Evolutionary conservation across 2,329 filamentous ascomycete genomes (phyloP), one percentile per base, ranked within the genome.

Genomic region (Simplicillium sp.): DNA sequence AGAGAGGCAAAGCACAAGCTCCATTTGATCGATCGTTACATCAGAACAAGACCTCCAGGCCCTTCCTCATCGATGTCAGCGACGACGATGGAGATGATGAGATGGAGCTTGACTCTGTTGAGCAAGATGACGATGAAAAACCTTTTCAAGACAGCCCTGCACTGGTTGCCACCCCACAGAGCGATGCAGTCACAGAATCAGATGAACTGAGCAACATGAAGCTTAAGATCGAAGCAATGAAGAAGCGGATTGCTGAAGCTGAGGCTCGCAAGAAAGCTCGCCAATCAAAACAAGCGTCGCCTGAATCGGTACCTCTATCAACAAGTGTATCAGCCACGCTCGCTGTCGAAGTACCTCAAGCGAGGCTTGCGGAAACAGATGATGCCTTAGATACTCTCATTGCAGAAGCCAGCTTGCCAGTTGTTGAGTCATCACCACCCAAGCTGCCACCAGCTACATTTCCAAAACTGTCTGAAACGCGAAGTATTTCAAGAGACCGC

Each of bases 51-150:
- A 65, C 73, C 39, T 70, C 81, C 17, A 70, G 79, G 38, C 73
- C 73, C 3, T 74, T 94, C 39, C 75, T 95, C 32, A 94, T 95
- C 49, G 78, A 94, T 48, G 82, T 94, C 32, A 94, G 87, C 54
- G 89, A 94, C 7, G 71, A 74, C 31, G 73, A 78, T 38, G 76
- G 78, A 42, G 76, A 80, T 47, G 70, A 80, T 36, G 79, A 80
- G 42, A 84, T 82, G 77, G 81, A 84, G 29, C 68, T 82, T 17
- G 77, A 77, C 18, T 77, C 72, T 36, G 70, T 67, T 9, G 64
- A 60, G 20, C 67, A 71, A 12, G 11, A 13, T n/a, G 64, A 69
- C 39, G 65, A 70, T 14, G 62, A 67, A 0, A 55, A 72, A 7
- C 56, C 64, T 3, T 60, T 70, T 14, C 59, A 65, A 18, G 52